Base-by-base conservation (phyloP, 345 rosid genomes). In the Acer saccharum region DNA sequence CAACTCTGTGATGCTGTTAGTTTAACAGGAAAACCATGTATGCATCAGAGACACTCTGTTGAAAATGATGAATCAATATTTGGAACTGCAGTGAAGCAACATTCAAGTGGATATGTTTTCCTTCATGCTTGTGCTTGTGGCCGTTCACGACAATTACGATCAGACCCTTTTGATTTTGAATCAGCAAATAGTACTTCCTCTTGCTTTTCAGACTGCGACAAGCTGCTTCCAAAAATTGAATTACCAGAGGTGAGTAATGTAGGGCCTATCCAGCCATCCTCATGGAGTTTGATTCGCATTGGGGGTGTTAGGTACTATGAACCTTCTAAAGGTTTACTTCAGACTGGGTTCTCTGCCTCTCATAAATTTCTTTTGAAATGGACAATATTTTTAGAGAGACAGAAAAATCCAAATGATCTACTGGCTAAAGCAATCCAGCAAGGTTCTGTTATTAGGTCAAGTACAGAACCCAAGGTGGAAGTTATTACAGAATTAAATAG, bases 121-220 rank as follows among this genome's bases (percentile, higher is more conserved):
- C 93, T 91, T 78, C 98, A 93, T 75, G 94, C 98, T 27, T 93
- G 98, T 81, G 89, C 94, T 64, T 93, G 97, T 87, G 98, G 97
- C 62, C 94, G 93, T 61, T 85, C 93, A 76, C 87, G 97, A 75
- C 78, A 20, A 63, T 80, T 90, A 69, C 86, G 84, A 63, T 78
- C 86, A 55, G 98, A 93, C 74, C 94, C 91, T 75, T 93, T 90
- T 83, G 90, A 89, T 79, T 91, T 90, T 83, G 89, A 88, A 77
- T 88, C 92, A 5, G 98, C 98, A 44, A 93, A 93, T 73, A 39
- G 71, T 75, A 68, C 79, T 61, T 82, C 84, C 32, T 83, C 70
- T 83, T 86, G 89, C 81, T 88, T 92, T 81, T 84, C 86, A 54
- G 93, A 90, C 55, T 93, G 97, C 82, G 97, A 91, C 65, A 87